phyloP scores from a whole-genome alignment of 306 rosid genomes.

The Citrullus mucosospermus region DNA sequence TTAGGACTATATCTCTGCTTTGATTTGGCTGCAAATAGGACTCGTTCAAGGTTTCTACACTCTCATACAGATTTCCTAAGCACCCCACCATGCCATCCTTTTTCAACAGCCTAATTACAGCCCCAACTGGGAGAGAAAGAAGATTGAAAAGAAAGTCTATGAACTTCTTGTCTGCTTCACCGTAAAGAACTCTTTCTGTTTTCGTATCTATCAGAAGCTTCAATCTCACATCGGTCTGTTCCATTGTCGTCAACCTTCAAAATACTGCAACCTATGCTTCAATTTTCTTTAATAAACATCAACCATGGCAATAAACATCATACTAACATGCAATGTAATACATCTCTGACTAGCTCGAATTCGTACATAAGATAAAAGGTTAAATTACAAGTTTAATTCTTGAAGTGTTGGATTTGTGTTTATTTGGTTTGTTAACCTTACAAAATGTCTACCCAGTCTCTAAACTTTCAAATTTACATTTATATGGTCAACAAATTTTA shows the following conservation, averaged over 20 bases:
- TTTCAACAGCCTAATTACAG: constrained; percentile 16
- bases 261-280: not conserved
- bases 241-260: not conserved
- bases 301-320: not conserved
- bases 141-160: constrained; percentile 29
- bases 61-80: constrained; percentile 30
- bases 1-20: constrained; percentile 14
- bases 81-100: constrained; percentile 27
- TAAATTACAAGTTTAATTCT: too few relatives aligned
- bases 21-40: constrained; percentile 20
- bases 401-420: too few relatives aligned
- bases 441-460: too few relatives aligned
- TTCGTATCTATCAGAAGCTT: constrained; percentile 31
- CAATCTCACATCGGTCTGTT: not conserved
- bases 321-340: not conserved
- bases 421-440: too few relatives aligned
- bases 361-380: too few relatives aligned
- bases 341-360: too few relatives aligned
- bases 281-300: not conserved
- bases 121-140: constrained; percentile 22
- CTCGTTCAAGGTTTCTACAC: constrained; percentile 24
- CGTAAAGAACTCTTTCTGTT: constrained; percentile 21
- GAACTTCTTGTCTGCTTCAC: constrained; percentile 37
- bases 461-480: too few relatives aligned
- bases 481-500: too few relatives aligned